Evolutionary conservation across 2,329 filamentous ascomycete genomes (phyloP).

Genomic region (Clonostachys solani): DNA sequence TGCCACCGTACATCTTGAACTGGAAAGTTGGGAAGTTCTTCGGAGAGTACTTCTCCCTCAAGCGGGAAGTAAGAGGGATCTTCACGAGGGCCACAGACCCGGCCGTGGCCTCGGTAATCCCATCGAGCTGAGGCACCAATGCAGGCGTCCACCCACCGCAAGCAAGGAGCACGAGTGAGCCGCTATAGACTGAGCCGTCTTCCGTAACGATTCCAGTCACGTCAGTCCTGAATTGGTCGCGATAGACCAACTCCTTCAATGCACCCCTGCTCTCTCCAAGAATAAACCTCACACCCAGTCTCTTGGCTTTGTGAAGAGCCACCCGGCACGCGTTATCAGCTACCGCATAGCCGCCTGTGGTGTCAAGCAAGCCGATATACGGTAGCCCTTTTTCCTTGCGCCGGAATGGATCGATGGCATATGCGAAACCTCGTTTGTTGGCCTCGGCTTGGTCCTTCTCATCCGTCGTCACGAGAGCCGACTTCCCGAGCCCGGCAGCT

Average conservation of each 20-base stretch:
- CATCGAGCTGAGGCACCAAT: constrained; percentile 8
- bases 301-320: constrained; percentile 33
- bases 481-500: constrained; percentile 20
- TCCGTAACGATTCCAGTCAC: not conserved
- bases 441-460: constrained; percentile 10
- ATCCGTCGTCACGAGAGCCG: constrained; percentile 20
- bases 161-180: constrained; percentile 16
- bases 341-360: constrained; percentile 35
- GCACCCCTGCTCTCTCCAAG: constrained; percentile 23
- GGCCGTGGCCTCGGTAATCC: constrained; percentile 9
- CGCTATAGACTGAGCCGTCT: constrained; percentile 2
- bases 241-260: constrained; percentile 16
- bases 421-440: too few species aligned
- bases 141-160: constrained; percentile 7
- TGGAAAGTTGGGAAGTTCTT: constrained; percentile 22
- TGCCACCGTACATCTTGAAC: constrained; percentile 11
- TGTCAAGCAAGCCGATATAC: constrained; percentile 36
- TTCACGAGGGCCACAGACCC: constrained; percentile 8
- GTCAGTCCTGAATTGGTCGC: constrained; percentile 15
- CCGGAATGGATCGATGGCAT: not conserved
- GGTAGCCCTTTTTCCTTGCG: constrained; percentile 18
- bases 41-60: constrained; percentile 3
- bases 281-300: constrained; percentile 33
- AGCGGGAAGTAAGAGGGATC: constrained; percentile 4
- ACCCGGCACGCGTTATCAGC: constrained; percentile 41